These are phyloP conservation scores for Ophiostoma populinum DNA, from an alignment of 2,329 filamentous ascomycete genomes.

Conservation along the genomic window DNA sequence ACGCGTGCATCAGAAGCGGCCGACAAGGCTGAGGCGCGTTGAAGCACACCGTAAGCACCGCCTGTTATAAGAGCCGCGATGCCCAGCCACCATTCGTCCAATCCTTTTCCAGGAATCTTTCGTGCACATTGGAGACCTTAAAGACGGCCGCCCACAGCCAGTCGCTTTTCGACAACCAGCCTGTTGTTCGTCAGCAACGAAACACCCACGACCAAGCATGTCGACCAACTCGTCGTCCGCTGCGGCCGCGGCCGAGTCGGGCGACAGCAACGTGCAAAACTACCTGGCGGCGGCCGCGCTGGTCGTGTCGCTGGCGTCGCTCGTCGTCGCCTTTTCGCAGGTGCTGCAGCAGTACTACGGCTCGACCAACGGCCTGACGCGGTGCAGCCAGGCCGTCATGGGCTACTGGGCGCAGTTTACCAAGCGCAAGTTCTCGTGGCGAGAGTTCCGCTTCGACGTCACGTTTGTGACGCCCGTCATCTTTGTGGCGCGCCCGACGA, in stretches of 20 bases:
- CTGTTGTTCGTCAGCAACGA: background rate
- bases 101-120: too few species aligned
- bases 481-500: constrained; percentile 27
- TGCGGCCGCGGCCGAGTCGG: background rate
- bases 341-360: constrained; percentile 32
- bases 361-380: constrained; percentile 29
- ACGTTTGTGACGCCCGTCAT: constrained; percentile 30
- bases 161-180: too few species aligned
- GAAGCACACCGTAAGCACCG: too few species aligned
- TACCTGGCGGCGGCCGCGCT: constrained; percentile 26
- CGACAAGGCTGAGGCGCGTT: too few species aligned
- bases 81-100: too few species aligned
- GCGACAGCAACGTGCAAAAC: constrained; percentile 14
- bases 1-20: too few species aligned
- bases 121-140: too few species aligned
- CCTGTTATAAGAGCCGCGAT: too few species aligned
- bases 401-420: constrained; percentile 26
- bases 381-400: constrained; percentile 29
- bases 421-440: constrained; percentile 21
- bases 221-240: background rate
- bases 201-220: too few species aligned
- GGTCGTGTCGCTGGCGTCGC: constrained; percentile 28
- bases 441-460: constrained; percentile 31
- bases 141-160: too few species aligned
- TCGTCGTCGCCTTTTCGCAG: constrained; percentile 27